Evolutionary conservation across 805 yeast genomes (phyloP).

Genomic region (Yarrowia sp.): DNA sequence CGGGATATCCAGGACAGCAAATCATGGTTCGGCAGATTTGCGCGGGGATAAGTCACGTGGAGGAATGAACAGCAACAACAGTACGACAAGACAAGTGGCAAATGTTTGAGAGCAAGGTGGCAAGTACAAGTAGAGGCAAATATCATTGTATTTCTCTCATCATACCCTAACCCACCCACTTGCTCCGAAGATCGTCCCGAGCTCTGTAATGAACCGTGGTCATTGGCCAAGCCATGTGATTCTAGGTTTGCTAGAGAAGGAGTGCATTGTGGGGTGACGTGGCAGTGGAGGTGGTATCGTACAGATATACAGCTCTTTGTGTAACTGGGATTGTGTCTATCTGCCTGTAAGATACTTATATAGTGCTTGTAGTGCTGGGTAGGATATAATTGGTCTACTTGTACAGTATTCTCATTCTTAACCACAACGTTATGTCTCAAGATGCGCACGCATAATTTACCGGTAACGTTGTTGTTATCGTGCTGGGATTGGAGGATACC

Average conservation of each 20-base stretch:
- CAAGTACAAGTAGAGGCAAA: too few relatives aligned
- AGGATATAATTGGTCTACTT: too few relatives aligned
- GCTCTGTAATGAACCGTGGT: neutral
- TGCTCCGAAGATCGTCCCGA: too few relatives aligned
- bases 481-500: too few relatives aligned
- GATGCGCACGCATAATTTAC: too few relatives aligned
- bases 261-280: conserved; percentile 5
- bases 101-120: neutral
- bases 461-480: too few relatives aligned
- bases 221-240: conserved; percentile 8
- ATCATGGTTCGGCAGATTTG: conserved; percentile 12
- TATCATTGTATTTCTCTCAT: neutral
- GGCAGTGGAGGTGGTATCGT: neutral
- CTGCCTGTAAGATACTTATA: too few relatives aligned
- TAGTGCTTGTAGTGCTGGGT: too few relatives aligned
- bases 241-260: neutral
- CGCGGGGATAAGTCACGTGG: conserved; percentile 21
- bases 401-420: too few relatives aligned
- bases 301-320: too few relatives aligned
- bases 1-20: conserved; percentile 15
- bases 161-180: neutral
- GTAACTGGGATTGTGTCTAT: too few relatives aligned
- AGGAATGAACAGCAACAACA: neutral
- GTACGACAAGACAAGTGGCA: neutral
- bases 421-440: too few relatives aligned